A percentile compares a stretch with the other conserved stretches of the same genome.
These are phyloP conservation scores for Diplotaxis tenuifolia DNA, from an alignment of 345 rosid genomes.

Conservation along the genomic window DNA sequence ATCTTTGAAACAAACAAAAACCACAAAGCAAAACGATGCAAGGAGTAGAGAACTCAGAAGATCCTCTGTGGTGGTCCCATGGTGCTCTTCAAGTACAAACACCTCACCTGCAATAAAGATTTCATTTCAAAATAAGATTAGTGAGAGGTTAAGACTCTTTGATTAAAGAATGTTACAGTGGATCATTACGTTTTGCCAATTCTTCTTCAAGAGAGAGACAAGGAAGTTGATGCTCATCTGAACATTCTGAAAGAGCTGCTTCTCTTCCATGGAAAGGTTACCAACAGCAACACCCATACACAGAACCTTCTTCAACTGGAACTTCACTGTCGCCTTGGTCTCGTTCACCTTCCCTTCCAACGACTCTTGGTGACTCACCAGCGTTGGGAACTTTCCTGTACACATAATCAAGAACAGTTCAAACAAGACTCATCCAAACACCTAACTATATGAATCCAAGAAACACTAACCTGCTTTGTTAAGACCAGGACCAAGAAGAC, in stretches of 20 bases:
- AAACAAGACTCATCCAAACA: neutral
- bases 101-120: slow-evolving; percentile 49
- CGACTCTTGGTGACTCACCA: slow-evolving; percentile 62
- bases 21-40: slow-evolving; percentile 14
- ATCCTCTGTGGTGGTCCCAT: slow-evolving; percentile 64
- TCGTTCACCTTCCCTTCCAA: slow-evolving; percentile 65
- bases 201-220: slow-evolving; percentile 67
- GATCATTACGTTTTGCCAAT: slow-evolving; percentile 59
- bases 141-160: too few relatives aligned
- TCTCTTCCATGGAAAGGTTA: slow-evolving; percentile 62
- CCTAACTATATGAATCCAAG: neutral
- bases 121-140: neutral
- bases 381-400: slow-evolving; percentile 67
- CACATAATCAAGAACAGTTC: neutral
- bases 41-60: slow-evolving; percentile 24
- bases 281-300: slow-evolving; percentile 81
- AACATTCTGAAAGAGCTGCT: slow-evolving; percentile 71
- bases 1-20: slow-evolving; percentile 15
- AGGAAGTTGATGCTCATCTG: slow-evolving; percentile 69
- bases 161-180: neutral
- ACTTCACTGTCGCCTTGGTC: slow-evolving; percentile 62
- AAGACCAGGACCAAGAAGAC: slow-evolving; percentile 49
- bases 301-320: slow-evolving; percentile 65
- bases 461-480: slow-evolving; percentile 48
- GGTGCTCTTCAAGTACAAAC: slow-evolving; percentile 61